Evolutionary conservation across 345 rosid species (phyloP).

Genomic region (Sisymbrium irio): DNA sequence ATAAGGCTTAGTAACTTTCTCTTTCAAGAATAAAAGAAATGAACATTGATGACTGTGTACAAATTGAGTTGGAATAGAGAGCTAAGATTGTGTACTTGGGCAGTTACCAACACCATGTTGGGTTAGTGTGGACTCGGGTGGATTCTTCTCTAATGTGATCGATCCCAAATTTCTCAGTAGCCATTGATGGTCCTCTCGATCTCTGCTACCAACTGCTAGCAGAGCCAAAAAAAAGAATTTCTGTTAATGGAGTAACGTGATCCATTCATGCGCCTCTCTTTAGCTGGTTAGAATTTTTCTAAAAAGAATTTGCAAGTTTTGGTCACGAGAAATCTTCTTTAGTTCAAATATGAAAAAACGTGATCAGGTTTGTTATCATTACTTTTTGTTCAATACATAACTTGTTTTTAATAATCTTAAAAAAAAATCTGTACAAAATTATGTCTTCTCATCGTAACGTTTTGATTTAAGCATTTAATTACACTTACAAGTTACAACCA

Average conservation of each 20-base stretch:
- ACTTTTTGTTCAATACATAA: too few relatives aligned
- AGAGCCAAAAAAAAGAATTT: background rate
- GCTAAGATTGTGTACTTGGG: constrained; percentile 46
- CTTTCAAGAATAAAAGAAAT: too few relatives aligned
- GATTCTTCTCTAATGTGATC: constrained; percentile 58
- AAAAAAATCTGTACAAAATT: too few relatives aligned
- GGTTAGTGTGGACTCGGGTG: constrained; percentile 68
- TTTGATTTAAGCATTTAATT: too few relatives aligned
- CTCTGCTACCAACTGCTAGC: background rate
- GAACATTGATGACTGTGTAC: background rate
- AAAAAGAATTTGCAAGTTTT: too few relatives aligned
- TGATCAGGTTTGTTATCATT: too few relatives aligned
- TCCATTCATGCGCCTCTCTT: constrained; percentile 31
- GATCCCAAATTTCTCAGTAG: constrained; percentile 68
- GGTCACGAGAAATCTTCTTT: background rate
- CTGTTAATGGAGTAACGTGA: background rate
- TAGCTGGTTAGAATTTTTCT: background rate
- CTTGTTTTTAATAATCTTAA: too few relatives aligned
- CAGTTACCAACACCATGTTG: constrained; percentile 70
- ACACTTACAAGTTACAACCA: too few relatives aligned
- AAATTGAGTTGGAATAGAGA: background rate
- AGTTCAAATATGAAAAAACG: background rate
- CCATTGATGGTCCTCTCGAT: constrained; percentile 25
- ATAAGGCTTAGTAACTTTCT: background rate
- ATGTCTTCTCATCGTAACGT: too few relatives aligned